A percentile compares a stretch with the other conserved stretches of the same genome.
Conservation (phyloP, 352 stramenopile species). For the Globisporangium megalacanthum region DNA sequence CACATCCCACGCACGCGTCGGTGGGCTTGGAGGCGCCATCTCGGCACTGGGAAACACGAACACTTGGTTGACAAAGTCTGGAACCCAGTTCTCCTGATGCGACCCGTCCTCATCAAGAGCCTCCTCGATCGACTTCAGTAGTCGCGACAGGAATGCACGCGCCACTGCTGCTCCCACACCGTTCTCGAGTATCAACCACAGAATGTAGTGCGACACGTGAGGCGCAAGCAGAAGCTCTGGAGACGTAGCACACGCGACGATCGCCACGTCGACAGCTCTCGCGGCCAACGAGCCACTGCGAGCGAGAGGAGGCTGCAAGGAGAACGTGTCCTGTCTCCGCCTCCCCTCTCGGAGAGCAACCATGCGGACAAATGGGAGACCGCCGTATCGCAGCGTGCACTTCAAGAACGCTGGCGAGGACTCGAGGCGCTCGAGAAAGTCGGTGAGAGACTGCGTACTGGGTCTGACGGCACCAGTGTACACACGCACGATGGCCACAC, state of each 20-base stretch:
- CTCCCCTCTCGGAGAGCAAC: slow-evolving; percentile 12
- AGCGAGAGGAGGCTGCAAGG: not conserved
- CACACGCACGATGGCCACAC: slow-evolving; percentile 4
- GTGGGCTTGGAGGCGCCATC: not conserved
- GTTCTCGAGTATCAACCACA: not conserved
- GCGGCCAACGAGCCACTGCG: not conserved
- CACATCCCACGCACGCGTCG: not conserved
- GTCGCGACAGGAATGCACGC: not conserved
- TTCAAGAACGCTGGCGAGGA: not conserved
- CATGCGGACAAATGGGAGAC: slow-evolving; percentile 15
- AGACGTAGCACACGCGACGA: not conserved
- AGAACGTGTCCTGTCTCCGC: slow-evolving; percentile 1
- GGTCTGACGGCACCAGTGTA: not conserved
- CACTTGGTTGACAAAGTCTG: slow-evolving; percentile 1
- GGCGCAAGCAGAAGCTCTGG: not conserved
- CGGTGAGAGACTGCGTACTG: not conserved
- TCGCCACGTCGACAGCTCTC: not conserved
- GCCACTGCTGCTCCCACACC: not conserved
- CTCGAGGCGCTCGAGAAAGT: too few species aligned
- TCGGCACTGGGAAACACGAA: not conserved
- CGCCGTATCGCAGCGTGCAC: slow-evolving; percentile 6
- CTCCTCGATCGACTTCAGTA: not conserved
- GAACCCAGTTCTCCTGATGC: not conserved
- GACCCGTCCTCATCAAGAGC: not conserved
- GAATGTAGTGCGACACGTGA: slow-evolving; percentile 4